Evolutionary conservation across 2,329 filamentous ascomycete genomes (phyloP).

Genomic region (Lachnellula willkommii): DNA sequence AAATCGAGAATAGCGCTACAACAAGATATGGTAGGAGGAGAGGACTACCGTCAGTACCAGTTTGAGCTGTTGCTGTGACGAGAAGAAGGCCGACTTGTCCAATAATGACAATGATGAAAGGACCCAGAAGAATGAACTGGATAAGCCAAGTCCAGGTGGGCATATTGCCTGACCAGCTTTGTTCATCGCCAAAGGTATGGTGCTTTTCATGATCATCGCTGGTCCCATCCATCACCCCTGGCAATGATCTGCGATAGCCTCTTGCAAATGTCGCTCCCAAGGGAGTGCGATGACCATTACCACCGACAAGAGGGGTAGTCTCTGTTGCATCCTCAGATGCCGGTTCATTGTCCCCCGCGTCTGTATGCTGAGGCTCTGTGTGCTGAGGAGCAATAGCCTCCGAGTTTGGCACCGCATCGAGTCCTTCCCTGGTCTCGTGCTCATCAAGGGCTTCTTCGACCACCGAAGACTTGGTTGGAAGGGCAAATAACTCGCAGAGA

Average conservation of each 20-base stretch:
- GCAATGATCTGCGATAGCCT: conserved; percentile 37
- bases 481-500: conserved; percentile 72
- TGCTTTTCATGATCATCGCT: conserved; percentile 32
- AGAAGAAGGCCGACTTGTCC: conserved; percentile 71
- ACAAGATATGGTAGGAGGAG: conserved; percentile 66
- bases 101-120: conserved; percentile 70
- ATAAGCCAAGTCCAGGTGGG: conserved; percentile 83
- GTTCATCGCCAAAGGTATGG: conserved; percentile 62
- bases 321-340: conserved; percentile 41
- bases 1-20: conserved; percentile 60
- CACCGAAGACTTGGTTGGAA: conserved; percentile 67
- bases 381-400: conserved; percentile 30
- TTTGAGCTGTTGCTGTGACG: conserved; percentile 70
- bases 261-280: conserved; percentile 53
- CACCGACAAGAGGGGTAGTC: conserved; percentile 48
- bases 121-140: conserved; percentile 75
- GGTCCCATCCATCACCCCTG: conserved; percentile 21
- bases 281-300: conserved; percentile 43
- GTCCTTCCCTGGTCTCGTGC: conserved; percentile 39
- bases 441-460: conserved; percentile 52
- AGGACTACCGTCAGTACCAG: conserved; percentile 74
- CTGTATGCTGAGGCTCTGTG: conserved; percentile 15
- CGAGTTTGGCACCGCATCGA: conserved; percentile 28
- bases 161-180: conserved; percentile 75
- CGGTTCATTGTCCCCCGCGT: conserved; percentile 25